These are phyloP conservation scores for Ustilago xerochloae DNA, from an alignment of 1,284 basidiomycete species.

Conservation along the genomic window DNA sequence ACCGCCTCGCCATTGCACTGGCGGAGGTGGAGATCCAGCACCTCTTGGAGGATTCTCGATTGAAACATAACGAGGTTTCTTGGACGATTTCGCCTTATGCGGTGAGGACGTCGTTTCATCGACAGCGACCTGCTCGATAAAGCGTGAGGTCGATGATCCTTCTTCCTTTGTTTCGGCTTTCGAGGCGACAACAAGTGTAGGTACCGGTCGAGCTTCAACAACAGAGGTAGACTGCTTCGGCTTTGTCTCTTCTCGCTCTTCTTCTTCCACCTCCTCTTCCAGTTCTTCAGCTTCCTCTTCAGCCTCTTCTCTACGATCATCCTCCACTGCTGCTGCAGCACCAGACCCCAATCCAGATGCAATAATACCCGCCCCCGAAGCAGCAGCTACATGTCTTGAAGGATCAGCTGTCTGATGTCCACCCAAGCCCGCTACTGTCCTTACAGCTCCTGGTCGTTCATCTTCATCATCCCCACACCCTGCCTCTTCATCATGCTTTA, in stretches of 20 bases:
- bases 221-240: not conserved
- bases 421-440: slow-evolving; percentile 21
- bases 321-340: slow-evolving; percentile 15
- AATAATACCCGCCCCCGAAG: slow-evolving; percentile 22
- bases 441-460: not conserved
- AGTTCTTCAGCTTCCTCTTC: slow-evolving; percentile 24
- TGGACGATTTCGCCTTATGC: slow-evolving; percentile 7
- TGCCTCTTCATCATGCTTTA: slow-evolving; percentile 23
- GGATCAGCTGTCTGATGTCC: slow-evolving; percentile 26
- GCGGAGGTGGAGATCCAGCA: slow-evolving; percentile 27
- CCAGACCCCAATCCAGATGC: slow-evolving; percentile 26
- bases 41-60: slow-evolving; percentile 46
- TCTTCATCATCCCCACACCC: not conserved
- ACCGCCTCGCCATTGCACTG: slow-evolving; percentile 41
- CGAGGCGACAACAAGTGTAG: not conserved
- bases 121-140: slow-evolving; percentile 11
- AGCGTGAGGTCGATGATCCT: slow-evolving; percentile 5
- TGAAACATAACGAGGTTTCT: slow-evolving; percentile 25
- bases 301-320: slow-evolving; percentile 17
- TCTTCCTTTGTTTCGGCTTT: not conserved
- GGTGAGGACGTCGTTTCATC: not conserved
- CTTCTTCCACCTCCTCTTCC: not conserved
- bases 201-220: too few species aligned
- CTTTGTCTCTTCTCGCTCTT: not conserved
- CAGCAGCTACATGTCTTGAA: not conserved